Evolutionary conservation across 108 stramenopile species (phyloP), one percentile per base, ranked within the genome.

Genomic region (Stephanodiscus minutulus): DNA sequence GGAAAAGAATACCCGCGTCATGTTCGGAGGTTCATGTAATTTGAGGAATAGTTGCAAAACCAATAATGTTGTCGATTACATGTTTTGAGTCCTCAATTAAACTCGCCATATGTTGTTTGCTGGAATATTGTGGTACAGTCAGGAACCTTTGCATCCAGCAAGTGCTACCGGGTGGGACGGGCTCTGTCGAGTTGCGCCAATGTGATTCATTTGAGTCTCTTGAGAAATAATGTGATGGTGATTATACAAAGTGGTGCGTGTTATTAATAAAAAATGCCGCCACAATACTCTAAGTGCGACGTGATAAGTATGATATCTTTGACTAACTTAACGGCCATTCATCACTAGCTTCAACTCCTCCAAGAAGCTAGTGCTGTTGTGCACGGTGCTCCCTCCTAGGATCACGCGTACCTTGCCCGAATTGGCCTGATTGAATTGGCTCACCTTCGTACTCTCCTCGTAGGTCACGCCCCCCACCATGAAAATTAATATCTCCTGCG

Each of bases 391-490:
- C 50, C 97, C 97, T 22, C 93, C 96, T 61, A 98, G 73, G 52
- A 97, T 72, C 17, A 97, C 87, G 43, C 85, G 83, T 22, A 92
- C 70, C 59, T 73, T 85, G 39, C 88, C 90, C 11, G 57, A 50
- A 73, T 91, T 86, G 13, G 76, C 66, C 62, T 77, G 54, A 70
- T 97, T 97, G 84, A 96, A 96, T 46, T 94, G 89, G 46, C 67
- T 85, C 25, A 98, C 85, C 64, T 91, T 93, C 49, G 91, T 94
- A 12, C 95, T 95, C 82, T 98, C 98, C 77, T 98, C 98, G 75
- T 95, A 98, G 10, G 98, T 97, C 35, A 91, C 86, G 43, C 98
- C 98, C 22, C 98, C 98, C 3, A 94, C 93, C 91, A 98, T 92
- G 75, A 92, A 98, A 22, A 98, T 83, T 44, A 98, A 79, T 20